phyloP scores from a whole-genome alignment of 2,329 filamentous ascomycete genomes.

The Myriosclerotinia duriaeana region DNA sequence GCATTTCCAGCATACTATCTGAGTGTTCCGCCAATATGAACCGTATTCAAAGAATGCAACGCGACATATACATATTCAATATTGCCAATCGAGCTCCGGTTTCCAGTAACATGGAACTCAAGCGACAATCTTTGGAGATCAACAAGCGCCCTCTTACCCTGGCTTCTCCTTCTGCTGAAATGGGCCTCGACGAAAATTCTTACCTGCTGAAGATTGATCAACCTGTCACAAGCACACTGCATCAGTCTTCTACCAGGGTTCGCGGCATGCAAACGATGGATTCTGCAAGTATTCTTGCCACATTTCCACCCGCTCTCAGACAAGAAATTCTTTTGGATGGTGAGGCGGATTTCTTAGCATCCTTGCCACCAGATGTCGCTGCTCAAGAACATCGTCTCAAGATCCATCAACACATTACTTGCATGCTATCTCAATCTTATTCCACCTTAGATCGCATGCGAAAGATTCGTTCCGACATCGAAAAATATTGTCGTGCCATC shows the following conservation, averaged over 20 bases:
- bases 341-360: too few relatives aligned
- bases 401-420: background rate
- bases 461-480: background rate
- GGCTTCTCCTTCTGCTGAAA: too few relatives aligned
- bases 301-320: too few relatives aligned
- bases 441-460: accelerated
- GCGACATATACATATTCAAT: background rate
- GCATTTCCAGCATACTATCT: background rate
- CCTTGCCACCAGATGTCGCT: too few relatives aligned
- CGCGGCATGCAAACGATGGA: too few relatives aligned
- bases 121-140: background rate
- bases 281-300: too few relatives aligned
- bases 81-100: background rate
- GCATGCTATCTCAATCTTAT: too few relatives aligned
- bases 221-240: too few relatives aligned
- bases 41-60: background rate
- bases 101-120: background rate
- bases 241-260: too few relatives aligned
- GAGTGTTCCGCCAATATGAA: background rate
- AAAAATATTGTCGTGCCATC: background rate
- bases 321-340: too few relatives aligned
- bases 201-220: accelerated
- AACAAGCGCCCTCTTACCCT: background rate
- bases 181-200: background rate
- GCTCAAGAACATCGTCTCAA: background rate